These are phyloP conservation scores for Heterobasidion annosum DNA, from an alignment of 1,284 basidiomycete species.

Conservation along the genomic window DNA sequence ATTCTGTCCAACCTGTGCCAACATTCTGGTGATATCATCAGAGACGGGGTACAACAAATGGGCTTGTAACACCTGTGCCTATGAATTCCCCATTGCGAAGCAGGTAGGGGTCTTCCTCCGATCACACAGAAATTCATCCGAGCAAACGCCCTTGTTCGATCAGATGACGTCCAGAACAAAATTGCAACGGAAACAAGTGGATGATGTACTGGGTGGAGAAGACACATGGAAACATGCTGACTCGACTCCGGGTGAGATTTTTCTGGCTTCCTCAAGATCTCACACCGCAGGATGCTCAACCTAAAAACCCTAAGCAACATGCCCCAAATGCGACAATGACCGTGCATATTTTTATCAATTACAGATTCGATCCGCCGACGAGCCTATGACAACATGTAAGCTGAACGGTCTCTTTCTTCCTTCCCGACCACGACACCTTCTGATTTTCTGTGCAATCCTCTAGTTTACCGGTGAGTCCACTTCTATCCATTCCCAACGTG, in stretches of 20 bases:
- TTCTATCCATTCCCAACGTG: background rate
- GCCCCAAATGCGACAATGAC: slow-evolving; percentile 86
- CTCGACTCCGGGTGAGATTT: slow-evolving; percentile 63
- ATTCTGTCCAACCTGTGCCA: slow-evolving; percentile 94
- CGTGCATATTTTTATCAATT: slow-evolving; percentile 94
- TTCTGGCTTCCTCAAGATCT: background rate
- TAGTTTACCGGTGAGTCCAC: slow-evolving; percentile 25
- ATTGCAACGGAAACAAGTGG: slow-evolving; percentile 79
- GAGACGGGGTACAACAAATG: slow-evolving; percentile 80
- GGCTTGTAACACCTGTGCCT: slow-evolving; percentile 92
- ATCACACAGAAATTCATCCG: slow-evolving; percentile 4
- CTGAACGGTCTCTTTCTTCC: slow-evolving; percentile 14
- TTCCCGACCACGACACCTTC: slow-evolving; percentile 4
- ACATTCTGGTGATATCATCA: slow-evolving; percentile 77
- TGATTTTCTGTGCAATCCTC: background rate
- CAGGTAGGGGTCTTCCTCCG: slow-evolving; percentile 40
- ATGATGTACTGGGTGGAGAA: slow-evolving; percentile 91
- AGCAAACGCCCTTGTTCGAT: slow-evolving; percentile 1
- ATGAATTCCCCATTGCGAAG: slow-evolving; percentile 80
- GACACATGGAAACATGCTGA: slow-evolving; percentile 96
- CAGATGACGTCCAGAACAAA: slow-evolving; percentile 86
- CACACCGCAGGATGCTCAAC: background rate
- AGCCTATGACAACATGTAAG: slow-evolving; percentile 95
- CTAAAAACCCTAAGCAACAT: slow-evolving; percentile 39
- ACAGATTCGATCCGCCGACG: slow-evolving; percentile 94